A percentile compares a stretch with the other conserved stretches of the same genome.
phyloP scores from a whole-genome alignment of 2,329 filamentous ascomycete genomes.

The Fusarium dimerum region DNA sequence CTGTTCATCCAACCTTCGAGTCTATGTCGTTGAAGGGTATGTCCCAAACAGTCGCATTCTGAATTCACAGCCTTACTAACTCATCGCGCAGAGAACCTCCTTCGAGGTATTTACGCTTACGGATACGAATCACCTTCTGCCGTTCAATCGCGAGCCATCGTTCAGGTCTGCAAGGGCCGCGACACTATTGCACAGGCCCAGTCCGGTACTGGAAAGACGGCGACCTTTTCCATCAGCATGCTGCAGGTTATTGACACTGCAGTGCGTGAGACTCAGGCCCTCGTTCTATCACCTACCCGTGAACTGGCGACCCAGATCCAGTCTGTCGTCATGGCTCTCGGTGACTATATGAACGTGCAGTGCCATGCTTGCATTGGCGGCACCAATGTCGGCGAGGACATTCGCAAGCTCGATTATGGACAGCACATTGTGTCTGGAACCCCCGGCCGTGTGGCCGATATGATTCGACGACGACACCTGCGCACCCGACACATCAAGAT shows the following conservation, averaged over 20 bases:
- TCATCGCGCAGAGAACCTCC: slow-evolving; percentile 70
- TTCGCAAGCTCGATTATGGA: slow-evolving; percentile 94
- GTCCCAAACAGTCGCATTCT: slow-evolving; percentile 11
- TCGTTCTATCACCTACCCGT: slow-evolving; percentile 93
- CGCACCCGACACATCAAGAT: slow-evolving; percentile 65
- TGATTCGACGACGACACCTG: slow-evolving; percentile 60
- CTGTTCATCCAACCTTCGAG: slow-evolving; percentile 90
- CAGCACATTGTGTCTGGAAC: slow-evolving; percentile 98
- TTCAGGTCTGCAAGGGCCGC: slow-evolving; percentile 98
- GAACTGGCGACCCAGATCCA: slow-evolving; percentile 98
- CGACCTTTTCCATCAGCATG: slow-evolving; percentile 94
- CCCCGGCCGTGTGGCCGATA: slow-evolving; percentile 82
- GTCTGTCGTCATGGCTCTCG: slow-evolving; percentile 98
- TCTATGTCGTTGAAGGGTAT: slow-evolving; percentile 90
- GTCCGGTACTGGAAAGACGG: slow-evolving; percentile 95
- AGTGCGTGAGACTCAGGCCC: slow-evolving; percentile 88
- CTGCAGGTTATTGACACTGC: slow-evolving; percentile 94
- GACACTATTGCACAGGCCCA: slow-evolving; percentile 98
- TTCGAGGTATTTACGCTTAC: slow-evolving; percentile 97
- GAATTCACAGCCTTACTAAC: slow-evolving; percentile 12
- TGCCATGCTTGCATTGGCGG: slow-evolving; percentile 98
- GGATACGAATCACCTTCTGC: slow-evolving; percentile 98
- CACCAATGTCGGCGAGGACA: slow-evolving; percentile 97
- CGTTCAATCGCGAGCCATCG: slow-evolving; percentile 96
- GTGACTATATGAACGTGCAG: slow-evolving; percentile 99